Base-by-base conservation (phyloP, 2,329 filamentous ascomycete species). In the Stagonosporopsis rhizophila region DNA sequence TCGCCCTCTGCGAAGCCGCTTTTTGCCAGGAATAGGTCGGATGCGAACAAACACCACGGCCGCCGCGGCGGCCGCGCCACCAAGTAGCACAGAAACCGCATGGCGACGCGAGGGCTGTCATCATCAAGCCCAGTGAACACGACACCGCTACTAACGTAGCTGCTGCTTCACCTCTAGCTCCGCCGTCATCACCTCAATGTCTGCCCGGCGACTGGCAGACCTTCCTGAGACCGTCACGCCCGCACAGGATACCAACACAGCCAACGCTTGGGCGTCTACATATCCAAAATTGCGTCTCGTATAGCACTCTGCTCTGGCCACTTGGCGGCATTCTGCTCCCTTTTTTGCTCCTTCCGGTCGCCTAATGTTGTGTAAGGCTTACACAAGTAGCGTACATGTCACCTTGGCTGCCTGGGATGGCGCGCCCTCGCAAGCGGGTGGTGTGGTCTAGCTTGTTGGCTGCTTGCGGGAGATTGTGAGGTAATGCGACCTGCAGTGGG, bases 341-440 rank as follows among this genome's bases (percentile, higher is more conserved):
- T 56, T 51, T 46, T 12, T 37, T 32, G 53, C 53, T 42, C 35
- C 28, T 35, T 56, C 38, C 23, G 42, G 46, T 15, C 30, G 17
- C 23, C 30, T 35, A 17, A 42, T 56, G 41, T 27, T 46, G 53
- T 56, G 47, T 56, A 56, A 56, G 41, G 41, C 46, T 49, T 47
- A 51, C 53, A 51, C 19, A 15, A 15, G 19, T 38, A 37, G 47
- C 19, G 41, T 23, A 42, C 14, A 35, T 45, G 23, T 38, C 17
- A 46, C 47, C 22, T 45, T 27, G 37, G 23, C 34, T 19, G 25
- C 32, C 35, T 17, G 17, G 17, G 28, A 45, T 35, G 41, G 40
- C 46, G 30, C 22, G 35, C 46, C 40, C 32, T 50, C 22, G 52
- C 35, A 46, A 41, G 27, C 46, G 38, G 44, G 8, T 15, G 20